Conservation (phyloP, 805 yeast species). For the Blastobotrys terrestris region DNA sequence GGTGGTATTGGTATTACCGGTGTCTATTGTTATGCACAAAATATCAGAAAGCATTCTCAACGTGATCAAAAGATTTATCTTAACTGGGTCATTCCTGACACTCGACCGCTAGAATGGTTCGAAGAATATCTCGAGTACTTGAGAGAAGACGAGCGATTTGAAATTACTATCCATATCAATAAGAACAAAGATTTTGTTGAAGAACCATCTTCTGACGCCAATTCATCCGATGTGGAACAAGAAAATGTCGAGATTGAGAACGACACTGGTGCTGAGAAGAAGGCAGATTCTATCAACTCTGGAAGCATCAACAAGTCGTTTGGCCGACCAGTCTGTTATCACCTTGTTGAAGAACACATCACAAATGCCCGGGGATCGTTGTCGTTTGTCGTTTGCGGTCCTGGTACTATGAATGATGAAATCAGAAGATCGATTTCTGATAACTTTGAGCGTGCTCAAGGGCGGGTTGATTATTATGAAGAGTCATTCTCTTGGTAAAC, state of each 20-base stretch:
- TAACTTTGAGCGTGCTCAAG: slow-evolving; percentile 35
- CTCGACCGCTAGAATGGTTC: slow-evolving; percentile 27
- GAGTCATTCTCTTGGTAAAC: slow-evolving; percentile 62
- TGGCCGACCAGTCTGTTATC: not conserved
- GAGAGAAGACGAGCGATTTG: slow-evolving; percentile 23
- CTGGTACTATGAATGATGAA: slow-evolving; percentile 50
- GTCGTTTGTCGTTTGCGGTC: slow-evolving; percentile 61
- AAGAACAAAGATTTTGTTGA: not conserved
- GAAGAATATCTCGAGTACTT: slow-evolving; percentile 24
- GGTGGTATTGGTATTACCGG: slow-evolving; percentile 78
- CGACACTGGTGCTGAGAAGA: not conserved
- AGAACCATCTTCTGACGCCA: not conserved
- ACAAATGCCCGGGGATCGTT: slow-evolving; percentile 35
- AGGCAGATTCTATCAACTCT: not conserved
- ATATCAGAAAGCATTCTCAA: slow-evolving; percentile 7
- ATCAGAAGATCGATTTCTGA: slow-evolving; percentile 43
- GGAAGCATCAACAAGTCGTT: not conserved
- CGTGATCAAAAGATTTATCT: slow-evolving; percentile 20
- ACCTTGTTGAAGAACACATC: not conserved
- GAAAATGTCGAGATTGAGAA: not conserved
- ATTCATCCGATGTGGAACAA: not conserved
- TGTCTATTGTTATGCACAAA: slow-evolving; percentile 37
- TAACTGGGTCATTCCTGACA: slow-evolving; percentile 29
- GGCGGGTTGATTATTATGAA: slow-evolving; percentile 61
- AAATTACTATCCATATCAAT: slow-evolving; percentile 32